Conservation (phyloP, 257 asterid genomes). For the Gentiana dahurica region DNA sequence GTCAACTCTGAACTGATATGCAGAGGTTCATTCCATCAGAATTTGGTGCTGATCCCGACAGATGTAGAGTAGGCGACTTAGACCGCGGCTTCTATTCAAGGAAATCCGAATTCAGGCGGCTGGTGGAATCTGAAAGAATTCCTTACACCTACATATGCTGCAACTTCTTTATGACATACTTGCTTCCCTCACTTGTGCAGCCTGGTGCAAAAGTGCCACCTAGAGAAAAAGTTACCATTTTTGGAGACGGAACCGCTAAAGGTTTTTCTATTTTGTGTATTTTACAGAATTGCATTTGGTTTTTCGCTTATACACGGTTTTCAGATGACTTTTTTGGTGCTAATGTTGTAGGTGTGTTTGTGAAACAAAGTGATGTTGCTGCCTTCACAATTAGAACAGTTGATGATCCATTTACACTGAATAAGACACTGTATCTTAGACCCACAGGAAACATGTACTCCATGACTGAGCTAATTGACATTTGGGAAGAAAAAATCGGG, state of each 20-base stretch:
- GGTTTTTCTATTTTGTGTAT: constrained; percentile 18
- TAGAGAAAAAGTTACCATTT: constrained; percentile 59
- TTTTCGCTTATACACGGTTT: not conserved
- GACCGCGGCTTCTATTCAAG: constrained; percentile 62
- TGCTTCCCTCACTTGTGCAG: constrained; percentile 82
- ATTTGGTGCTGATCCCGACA: constrained; percentile 80
- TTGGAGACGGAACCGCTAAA: constrained; percentile 71
- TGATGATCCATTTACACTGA: constrained; percentile 67
- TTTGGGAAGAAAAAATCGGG: constrained; percentile 79
- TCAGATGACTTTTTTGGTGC: not conserved
- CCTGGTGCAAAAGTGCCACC: constrained; percentile 69
- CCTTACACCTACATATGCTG: constrained; percentile 78
- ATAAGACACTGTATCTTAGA: constrained; percentile 53
- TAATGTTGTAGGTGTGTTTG: constrained; percentile 44
- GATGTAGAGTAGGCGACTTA: constrained; percentile 49
- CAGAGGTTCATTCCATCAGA: constrained; percentile 93
- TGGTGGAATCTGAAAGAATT: constrained; percentile 65
- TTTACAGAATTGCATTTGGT: too few species aligned
- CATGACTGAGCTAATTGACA: constrained; percentile 64
- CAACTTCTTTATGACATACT: constrained; percentile 67
- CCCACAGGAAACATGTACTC: constrained; percentile 69
- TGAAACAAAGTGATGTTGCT: constrained; percentile 77
- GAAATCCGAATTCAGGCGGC: constrained; percentile 70
- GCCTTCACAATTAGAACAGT: constrained; percentile 69
- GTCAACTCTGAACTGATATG: constrained; percentile 15